Evolutionary conservation across 2,329 filamentous ascomycete genomes (phyloP).

Genomic region (Aspergillus arachidicola): DNA sequence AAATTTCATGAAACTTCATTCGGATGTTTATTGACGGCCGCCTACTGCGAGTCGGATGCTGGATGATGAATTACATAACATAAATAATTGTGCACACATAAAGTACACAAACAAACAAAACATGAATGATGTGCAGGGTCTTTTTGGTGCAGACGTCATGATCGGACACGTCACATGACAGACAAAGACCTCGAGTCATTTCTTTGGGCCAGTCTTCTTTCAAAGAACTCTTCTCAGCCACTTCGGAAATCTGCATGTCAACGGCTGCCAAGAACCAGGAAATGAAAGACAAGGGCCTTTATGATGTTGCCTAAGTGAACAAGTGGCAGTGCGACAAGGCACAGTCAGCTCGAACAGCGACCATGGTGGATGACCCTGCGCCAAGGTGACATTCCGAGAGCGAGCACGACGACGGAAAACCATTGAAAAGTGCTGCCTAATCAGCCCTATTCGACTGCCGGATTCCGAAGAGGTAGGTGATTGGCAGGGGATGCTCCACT

Average conservation of each 20-base stretch:
- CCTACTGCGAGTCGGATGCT: neutral
- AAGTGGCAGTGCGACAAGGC: neutral
- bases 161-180: neutral
- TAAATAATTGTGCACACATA: too few relatives aligned
- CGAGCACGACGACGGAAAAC: neutral
- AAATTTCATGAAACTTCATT: neutral
- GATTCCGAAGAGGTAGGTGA: conserved; percentile 7
- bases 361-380: neutral
- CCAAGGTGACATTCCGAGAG: conserved; percentile 1
- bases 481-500: conserved; percentile 10
- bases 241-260: neutral
- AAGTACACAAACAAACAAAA: too few relatives aligned
- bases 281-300: neutral
- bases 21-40: neutral
- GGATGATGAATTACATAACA: too few relatives aligned
- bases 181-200: neutral
- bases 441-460: conserved; percentile 12
- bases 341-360: neutral
- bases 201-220: neutral
- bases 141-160: neutral
- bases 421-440: conserved; percentile 10
- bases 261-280: neutral
- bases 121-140: too few relatives aligned
- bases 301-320: neutral
- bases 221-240: neutral